Conservation (phyloP, 176 grass and related monocot genomes). For the Oryza longistaminata region DNA sequence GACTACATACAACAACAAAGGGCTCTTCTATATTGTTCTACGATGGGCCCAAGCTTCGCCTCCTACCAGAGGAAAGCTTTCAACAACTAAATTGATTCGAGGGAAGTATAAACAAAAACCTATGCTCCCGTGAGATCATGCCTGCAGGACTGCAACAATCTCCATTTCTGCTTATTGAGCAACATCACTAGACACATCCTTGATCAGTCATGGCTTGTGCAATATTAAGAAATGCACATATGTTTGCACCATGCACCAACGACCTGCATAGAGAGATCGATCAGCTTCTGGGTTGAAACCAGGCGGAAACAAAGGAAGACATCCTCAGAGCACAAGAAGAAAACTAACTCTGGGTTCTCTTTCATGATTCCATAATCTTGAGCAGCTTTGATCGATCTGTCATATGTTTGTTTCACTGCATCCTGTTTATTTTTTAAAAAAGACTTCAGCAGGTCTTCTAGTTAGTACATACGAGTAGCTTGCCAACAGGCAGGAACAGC, state of each 20-base stretch:
- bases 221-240: conserved; percentile 88
- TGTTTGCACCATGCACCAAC: conserved; percentile 91
- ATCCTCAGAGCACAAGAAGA: conserved; percentile 17
- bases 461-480: not conserved
- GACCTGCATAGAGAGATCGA: conserved; percentile 39
- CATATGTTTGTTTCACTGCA: conserved; percentile 85
- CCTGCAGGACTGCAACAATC: not conserved
- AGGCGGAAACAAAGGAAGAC: conserved; percentile 9
- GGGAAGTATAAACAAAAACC: conserved; percentile 15
- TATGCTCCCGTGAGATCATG: not conserved
- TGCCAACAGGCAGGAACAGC: not conserved
- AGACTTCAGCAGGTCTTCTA: not conserved
- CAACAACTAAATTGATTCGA: not conserved
- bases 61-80: not conserved
- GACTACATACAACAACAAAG: conserved; percentile 1
- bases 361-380: conserved; percentile 76
- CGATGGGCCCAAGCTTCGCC: not conserved
- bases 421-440: conserved; percentile 61
- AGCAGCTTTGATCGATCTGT: conserved; percentile 90
- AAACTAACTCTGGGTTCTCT: conserved; percentile 85
- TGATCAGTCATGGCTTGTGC: conserved; percentile 97
- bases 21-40: conserved; percentile 22
- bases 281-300: conserved; percentile 36
- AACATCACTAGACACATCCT: conserved; percentile 71
- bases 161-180: conserved; percentile 26